Conservation (phyloP, 2,329 filamentous ascomycete genomes). For the Ambrosiella xylebori region DNA sequence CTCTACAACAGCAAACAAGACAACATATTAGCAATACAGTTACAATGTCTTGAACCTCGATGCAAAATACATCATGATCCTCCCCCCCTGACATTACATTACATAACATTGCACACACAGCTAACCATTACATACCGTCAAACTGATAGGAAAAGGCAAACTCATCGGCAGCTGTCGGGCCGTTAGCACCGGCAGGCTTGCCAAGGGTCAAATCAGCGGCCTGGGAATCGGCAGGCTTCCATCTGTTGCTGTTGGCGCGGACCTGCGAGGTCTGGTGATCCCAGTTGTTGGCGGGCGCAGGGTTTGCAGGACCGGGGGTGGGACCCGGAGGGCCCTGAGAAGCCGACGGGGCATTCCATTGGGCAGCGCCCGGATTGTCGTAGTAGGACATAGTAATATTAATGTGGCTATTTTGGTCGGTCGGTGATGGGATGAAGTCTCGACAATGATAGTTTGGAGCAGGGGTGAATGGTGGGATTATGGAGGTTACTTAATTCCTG, state of each 20-base stretch:
- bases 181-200: conserved; percentile 46
- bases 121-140: conserved; percentile 51
- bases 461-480: background rate
- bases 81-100: background rate
- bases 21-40: background rate
- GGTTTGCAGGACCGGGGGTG: conserved; percentile 17
- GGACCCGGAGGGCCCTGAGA: conserved; percentile 7
- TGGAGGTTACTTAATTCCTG: too few species aligned
- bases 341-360: conserved; percentile 9
- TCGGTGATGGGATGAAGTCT: background rate
- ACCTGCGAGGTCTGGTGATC: conserved; percentile 29
- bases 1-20: conserved; percentile 39
- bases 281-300: conserved; percentile 20
- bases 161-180: conserved; percentile 58
- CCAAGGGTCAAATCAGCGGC: conserved; percentile 1
- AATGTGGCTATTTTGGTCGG: background rate
- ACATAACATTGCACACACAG: background rate
- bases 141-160: conserved; percentile 74
- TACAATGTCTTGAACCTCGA: background rate
- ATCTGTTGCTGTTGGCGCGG: conserved; percentile 18
- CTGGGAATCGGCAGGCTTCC: conserved; percentile 6
- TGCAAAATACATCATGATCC: too few species aligned
- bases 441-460: background rate
- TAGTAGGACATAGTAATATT: conserved; percentile 11
- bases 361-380: conserved; percentile 8